These are phyloP conservation scores for Lepiota venenata DNA, from an alignment of 768 basidiomycete species.

Conservation along the genomic window DNA sequence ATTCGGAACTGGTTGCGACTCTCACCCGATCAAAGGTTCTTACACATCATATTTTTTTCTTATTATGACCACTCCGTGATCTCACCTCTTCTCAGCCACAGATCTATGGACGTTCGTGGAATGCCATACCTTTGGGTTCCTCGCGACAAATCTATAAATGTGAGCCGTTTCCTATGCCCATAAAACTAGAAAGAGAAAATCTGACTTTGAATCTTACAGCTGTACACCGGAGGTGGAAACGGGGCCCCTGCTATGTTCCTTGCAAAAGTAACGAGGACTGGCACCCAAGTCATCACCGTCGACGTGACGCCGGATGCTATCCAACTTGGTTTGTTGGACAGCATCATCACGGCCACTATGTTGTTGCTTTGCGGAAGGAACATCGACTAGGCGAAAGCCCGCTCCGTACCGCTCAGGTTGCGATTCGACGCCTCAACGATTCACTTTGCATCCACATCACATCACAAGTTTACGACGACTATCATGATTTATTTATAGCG, in stretches of 20 bases:
- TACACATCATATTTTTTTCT: neutral
- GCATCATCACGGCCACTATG: conserved; percentile 45
- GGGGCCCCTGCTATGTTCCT: conserved; percentile 33
- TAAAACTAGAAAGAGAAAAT: neutral
- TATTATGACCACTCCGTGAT: neutral
- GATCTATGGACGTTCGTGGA: conserved; percentile 51
- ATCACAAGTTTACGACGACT: no score
- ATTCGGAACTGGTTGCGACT: conserved; percentile 54
- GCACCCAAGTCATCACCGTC: conserved; percentile 41
- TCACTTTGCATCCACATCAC: no score
- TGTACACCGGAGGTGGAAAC: conserved; percentile 41
- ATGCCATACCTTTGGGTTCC: conserved; percentile 55
- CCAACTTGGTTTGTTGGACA: conserved; percentile 50
- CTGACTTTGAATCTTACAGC: conserved; percentile 27
- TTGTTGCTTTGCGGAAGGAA: conserved; percentile 60
- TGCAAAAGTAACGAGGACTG: conserved; percentile 39
- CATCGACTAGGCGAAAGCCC: conserved; percentile 42
- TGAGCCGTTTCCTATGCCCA: conserved; percentile 23
- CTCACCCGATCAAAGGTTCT: conserved; percentile 41
- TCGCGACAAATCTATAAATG: conserved; percentile 48
- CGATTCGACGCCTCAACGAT: no score
- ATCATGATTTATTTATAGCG: no score
- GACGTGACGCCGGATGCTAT: conserved; percentile 57
- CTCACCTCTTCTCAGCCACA: conserved; percentile 28
- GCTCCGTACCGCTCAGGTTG: neutral